phyloP scores from a whole-genome alignment of 495 filamentous ascomycete genomes.

The Penicillium robsamsonii region DNA sequence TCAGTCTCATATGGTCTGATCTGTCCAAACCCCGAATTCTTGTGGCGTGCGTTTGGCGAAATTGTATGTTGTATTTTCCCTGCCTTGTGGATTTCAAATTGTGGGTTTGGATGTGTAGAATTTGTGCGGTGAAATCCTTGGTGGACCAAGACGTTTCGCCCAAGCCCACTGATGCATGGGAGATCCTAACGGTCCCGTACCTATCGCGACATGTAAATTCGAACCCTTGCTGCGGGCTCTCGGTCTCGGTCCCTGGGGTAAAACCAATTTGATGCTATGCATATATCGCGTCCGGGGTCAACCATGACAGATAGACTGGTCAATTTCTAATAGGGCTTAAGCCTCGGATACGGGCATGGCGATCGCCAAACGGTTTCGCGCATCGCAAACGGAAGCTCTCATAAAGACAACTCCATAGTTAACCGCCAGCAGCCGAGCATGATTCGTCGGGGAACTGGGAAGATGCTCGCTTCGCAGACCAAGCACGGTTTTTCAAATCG shows the following conservation, averaged over 20 bases:
- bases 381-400: slow-evolving; percentile 13
- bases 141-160: slow-evolving; percentile 3
- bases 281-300: slow-evolving; percentile 9
- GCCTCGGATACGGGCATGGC: slow-evolving; percentile 18
- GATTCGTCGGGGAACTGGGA: slow-evolving; percentile 18
- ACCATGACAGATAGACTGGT: slow-evolving; percentile 13
- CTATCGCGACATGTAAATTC: not conserved
- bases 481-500: slow-evolving; percentile 13
- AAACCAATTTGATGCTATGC: slow-evolving; percentile 4
- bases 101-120: slow-evolving; percentile 8
- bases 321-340: not conserved
- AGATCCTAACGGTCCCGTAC: slow-evolving; percentile 7
- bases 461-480: not conserved
- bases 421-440: not conserved
- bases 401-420: not conserved
- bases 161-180: slow-evolving; percentile 1
- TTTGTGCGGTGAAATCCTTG: not conserved
- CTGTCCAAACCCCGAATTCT: slow-evolving; percentile 9
- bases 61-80: not conserved
- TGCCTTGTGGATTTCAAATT: not conserved
- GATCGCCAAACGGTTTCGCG: slow-evolving; percentile 33
- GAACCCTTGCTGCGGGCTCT: slow-evolving; percentile 9
- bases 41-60: slow-evolving; percentile 4
- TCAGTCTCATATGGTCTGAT: slow-evolving; percentile 13
- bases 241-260: slow-evolving; percentile 4